Base-by-base conservation (phyloP, 495 filamentous ascomycete genomes). In the Massariosphaeria phaeospora region DNA sequence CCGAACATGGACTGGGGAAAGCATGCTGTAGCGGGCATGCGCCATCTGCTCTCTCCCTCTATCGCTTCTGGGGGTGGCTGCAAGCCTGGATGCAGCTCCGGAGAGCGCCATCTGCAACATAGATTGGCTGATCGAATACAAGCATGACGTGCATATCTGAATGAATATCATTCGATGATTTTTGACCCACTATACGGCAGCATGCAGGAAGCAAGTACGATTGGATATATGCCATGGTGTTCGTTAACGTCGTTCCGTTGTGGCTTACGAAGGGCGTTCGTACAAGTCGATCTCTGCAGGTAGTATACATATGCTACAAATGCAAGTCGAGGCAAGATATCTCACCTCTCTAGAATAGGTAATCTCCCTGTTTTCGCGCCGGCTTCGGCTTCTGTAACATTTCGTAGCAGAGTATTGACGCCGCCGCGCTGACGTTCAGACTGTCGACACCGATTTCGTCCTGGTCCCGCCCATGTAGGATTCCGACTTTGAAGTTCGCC, bases 351-450 rank as follows among this genome's bases (percentile, higher is more conserved):
- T 49, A 59, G 26, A 59, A 59, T 20, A 59, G 21, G 34, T 18
- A 31, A 12, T 57, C 48, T 40, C 52, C 59, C n/a, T 39, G 18
- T 20, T 53, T 57, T 29, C 15, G 20, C 35, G 18, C 29, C 23
- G 12, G 18, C 45, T 45, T 59, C 35, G 66, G 65, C 55, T 53
- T 65, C 17, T 72, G 72, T 59, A 85, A 57, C 55, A 88, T 80
- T 52, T 77, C 76, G 58, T 83, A 77, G 69, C 83, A 84, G 35
- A 96, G 68, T 30, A 96, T 66, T 3, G 79, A 88, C 3, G 84
- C 80, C n/a, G 90, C 90, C 13, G 91, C 88, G 58, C 84, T 84
- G 3, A 95, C 90, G 65, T 95, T 95, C 63, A 96, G 72, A 69
- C 88, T 93, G 55, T 96, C 90, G 13, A 89, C 74, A 12, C 70